A percentile compares a stretch with the other conserved stretches of the same genome.
These are phyloP conservation scores for Jamesozyma gamospora DNA, from an alignment of 805 yeast species.

Conservation along the genomic window DNA sequence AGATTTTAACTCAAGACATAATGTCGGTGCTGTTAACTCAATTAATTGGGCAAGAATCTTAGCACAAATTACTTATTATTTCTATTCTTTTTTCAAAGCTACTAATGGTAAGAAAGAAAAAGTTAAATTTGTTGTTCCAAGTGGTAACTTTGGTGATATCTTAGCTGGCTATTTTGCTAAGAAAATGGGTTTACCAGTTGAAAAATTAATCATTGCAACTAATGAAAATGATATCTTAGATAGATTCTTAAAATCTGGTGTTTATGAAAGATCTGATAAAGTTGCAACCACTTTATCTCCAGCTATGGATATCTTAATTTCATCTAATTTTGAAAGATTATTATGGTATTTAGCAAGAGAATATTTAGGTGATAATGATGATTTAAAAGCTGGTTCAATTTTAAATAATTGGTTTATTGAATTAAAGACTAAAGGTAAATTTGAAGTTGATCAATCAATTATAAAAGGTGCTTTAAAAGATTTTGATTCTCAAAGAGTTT, in stretches of 20 bases:
- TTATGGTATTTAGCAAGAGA: conserved; percentile 88
- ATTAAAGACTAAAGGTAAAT: conserved; percentile 67
- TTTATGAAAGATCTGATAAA: conserved; percentile 62
- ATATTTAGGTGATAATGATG: conserved; percentile 42
- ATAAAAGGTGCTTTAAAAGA: conserved; percentile 55
- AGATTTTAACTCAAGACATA: conserved; percentile 80
- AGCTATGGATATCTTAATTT: conserved; percentile 95
- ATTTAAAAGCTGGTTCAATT: conserved; percentile 65
- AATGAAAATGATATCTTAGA: conserved; percentile 91
- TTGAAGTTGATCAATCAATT: conserved; percentile 56
- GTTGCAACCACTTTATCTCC: conserved; percentile 91
- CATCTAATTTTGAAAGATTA: conserved; percentile 92
- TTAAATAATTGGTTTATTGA: conserved; percentile 69
- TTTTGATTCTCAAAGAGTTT: conserved; percentile 72
- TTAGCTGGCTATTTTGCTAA: conserved; percentile 93
- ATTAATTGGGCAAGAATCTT: conserved; percentile 98
- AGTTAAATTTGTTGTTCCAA: conserved; percentile 85
- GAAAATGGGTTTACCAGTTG: conserved; percentile 90
- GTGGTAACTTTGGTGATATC: conserved; percentile 97
- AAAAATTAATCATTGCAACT: conserved; percentile 83
- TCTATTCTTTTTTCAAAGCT: conserved; percentile 78
- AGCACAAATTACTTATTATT: conserved; percentile 96
- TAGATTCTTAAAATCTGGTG: conserved; percentile 81
- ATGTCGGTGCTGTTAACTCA: conserved; percentile 95
- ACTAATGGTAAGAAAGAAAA: conserved; percentile 32